Percentiles rank a stretch among this genome's conserved stretches.
Evolutionary conservation across 2,329 filamentous ascomycete species (phyloP).

Genomic region (Penicillium crustosum): DNA sequence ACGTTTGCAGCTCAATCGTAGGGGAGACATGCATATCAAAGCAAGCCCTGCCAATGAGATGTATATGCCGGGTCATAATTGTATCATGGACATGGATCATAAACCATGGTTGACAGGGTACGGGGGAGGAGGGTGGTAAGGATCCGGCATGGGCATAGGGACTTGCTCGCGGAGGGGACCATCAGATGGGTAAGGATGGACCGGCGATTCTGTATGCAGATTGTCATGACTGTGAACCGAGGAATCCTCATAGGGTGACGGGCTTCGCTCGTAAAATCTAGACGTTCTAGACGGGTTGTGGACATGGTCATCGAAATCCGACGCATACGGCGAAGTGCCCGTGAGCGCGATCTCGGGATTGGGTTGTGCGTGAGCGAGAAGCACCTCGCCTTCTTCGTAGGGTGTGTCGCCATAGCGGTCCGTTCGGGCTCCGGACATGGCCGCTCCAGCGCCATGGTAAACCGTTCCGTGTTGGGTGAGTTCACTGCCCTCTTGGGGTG

Average conservation of each 20-base stretch:
- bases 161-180: conserved; percentile 30
- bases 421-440: conserved; percentile 23
- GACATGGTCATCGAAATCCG: conserved; percentile 20
- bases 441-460: conserved; percentile 28
- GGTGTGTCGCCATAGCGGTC: conserved; percentile 24
- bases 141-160: conserved; percentile 34
- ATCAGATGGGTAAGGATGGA: conserved; percentile 22
- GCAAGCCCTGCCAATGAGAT: background rate
- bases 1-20: background rate
- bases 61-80: conserved; percentile 3
- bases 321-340: conserved; percentile 22
- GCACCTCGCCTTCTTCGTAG: conserved; percentile 40
- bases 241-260: conserved; percentile 18
- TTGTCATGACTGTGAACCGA: conserved; percentile 15
- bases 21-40: background rate
- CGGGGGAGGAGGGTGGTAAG: conserved; percentile 30
- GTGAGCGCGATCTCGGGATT: conserved; percentile 32
- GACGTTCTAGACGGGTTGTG: conserved; percentile 12
- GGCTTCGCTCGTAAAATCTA: conserved; percentile 15
- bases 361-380: conserved; percentile 41
- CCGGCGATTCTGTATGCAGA: conserved; percentile 2
- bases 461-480: conserved; percentile 23
- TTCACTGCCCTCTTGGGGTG: conserved; percentile 14
- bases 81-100: conserved; percentile 14
- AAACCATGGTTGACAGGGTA: conserved; percentile 23